Evolutionary conservation across 1,139 yeast species (phyloP).

Genomic region (Yamadazyma siamensis): DNA sequence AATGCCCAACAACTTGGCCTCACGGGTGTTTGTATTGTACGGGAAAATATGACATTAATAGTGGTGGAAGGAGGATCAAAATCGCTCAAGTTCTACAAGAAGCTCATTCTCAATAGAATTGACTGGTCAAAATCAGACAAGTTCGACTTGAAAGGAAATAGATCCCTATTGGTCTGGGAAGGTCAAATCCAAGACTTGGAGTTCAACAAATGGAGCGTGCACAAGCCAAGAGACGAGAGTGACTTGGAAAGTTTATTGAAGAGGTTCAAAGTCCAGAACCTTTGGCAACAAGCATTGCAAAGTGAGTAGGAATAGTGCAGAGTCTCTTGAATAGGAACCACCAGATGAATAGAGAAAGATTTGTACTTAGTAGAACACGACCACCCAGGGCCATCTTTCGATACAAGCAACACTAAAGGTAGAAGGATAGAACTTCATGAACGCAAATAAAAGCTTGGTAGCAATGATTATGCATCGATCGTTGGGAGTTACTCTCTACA

Average conservation of each 20-base stretch:
- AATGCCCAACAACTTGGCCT: slow-evolving; percentile 74
- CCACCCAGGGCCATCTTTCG: too few relatives aligned
- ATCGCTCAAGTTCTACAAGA: slow-evolving; percentile 58
- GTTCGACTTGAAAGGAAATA: slow-evolving; percentile 44
- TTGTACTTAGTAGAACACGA: too few relatives aligned
- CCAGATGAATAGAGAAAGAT: too few relatives aligned
- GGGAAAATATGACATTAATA: slow-evolving; percentile 52
- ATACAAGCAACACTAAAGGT: too few relatives aligned
- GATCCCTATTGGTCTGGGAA: slow-evolving; percentile 66
- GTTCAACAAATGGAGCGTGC: slow-evolving; percentile 62
- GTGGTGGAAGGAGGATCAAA: slow-evolving; percentile 73
- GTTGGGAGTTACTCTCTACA: too few relatives aligned
- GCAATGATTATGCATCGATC: too few relatives aligned
- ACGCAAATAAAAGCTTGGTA: too few relatives aligned
- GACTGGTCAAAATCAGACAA: slow-evolving; percentile 57
- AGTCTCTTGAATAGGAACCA: too few relatives aligned
- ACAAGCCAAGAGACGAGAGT: slow-evolving; percentile 49
- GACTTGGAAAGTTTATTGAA: slow-evolving; percentile 50
- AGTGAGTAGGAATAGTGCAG: too few relatives aligned
- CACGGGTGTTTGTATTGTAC: slow-evolving; percentile 51
- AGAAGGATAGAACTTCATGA: too few relatives aligned
- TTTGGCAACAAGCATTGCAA: slow-evolving; percentile 57
- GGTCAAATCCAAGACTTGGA: slow-evolving; percentile 58
- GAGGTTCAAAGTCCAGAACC: slow-evolving; percentile 53
- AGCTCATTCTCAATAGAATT: slow-evolving; percentile 59